These are phyloP conservation scores for Discostella stelligera DNA, from an alignment of 352 stramenopile species.

Conservation along the genomic window DNA sequence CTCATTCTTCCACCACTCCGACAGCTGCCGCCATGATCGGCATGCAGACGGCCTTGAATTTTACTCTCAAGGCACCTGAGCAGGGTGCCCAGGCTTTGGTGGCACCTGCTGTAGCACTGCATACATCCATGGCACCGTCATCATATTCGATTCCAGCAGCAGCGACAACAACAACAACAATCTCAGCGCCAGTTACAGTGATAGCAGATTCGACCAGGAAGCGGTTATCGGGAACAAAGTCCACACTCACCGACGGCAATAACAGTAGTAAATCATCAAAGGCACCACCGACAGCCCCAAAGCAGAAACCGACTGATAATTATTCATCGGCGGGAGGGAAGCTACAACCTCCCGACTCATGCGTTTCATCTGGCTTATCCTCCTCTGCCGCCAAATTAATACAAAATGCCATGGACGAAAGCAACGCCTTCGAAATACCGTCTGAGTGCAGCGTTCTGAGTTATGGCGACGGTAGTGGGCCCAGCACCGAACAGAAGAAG, in stretches of 20 bases:
- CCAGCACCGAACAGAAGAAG: constrained; percentile 54
- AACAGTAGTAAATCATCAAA: neutral
- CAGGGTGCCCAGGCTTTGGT: neutral
- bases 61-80: neutral
- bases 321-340: neutral
- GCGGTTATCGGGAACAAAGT: neutral
- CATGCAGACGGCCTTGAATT: constrained; percentile 1
- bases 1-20: neutral
- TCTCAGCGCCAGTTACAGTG: neutral
- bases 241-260: constrained; percentile 1
- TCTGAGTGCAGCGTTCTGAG: neutral
- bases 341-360: constrained; percentile 3
- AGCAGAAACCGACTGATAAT: constrained; percentile 11
- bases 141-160: neutral
- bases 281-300: neutral
- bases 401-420: constrained; percentile 25
- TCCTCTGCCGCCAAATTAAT: constrained; percentile 15
- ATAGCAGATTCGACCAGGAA: neutral
- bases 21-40: neutral
- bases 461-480: neutral
- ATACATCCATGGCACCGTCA: neutral
- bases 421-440: constrained; percentile 11
- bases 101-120: neutral
- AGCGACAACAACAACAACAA: neutral
- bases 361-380: constrained; percentile 10